These are phyloP conservation scores for Endoconidiophora polonica DNA, from an alignment of 2,329 filamentous ascomycete genomes.

Conservation along the genomic window DNA sequence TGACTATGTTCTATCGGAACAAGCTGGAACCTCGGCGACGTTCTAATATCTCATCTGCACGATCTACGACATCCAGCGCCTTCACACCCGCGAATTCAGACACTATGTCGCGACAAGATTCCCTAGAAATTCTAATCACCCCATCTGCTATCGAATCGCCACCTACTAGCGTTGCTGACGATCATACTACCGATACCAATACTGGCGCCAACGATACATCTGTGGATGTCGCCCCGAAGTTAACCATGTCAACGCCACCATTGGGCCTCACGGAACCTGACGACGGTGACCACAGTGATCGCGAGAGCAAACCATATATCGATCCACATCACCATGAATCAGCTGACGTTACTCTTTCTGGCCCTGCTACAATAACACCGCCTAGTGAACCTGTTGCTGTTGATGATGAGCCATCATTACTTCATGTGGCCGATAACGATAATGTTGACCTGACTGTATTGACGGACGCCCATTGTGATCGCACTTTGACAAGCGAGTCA, in stretches of 20 bases:
- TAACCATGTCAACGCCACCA: neutral
- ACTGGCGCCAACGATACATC: neutral
- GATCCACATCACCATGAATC: neutral
- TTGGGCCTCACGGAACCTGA: neutral
- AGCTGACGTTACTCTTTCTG: neutral
- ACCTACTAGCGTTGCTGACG: slow-evolving; percentile 8
- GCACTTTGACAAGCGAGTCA: slow-evolving; percentile 22
- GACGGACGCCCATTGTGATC: slow-evolving; percentile 35
- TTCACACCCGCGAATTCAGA: too few relatives aligned
- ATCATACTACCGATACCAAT: neutral
- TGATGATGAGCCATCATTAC: slow-evolving; percentile 7
- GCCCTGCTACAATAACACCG: slow-evolving; percentile 6
- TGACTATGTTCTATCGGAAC: too few relatives aligned
- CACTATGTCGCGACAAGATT: too few relatives aligned
- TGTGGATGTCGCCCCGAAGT: neutral
- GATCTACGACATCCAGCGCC: too few relatives aligned
- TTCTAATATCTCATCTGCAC: too few relatives aligned
- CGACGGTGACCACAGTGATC: neutral
- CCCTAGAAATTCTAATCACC: too few relatives aligned
- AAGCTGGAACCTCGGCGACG: too few relatives aligned
- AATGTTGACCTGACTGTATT: slow-evolving; percentile 45
- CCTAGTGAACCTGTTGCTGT: slow-evolving; percentile 9
- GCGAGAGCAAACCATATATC: neutral
- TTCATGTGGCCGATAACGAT: slow-evolving; percentile 33
- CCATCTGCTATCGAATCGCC: slow-evolving; percentile 8